Evolutionary conservation across 2,329 filamentous ascomycete genomes (phyloP), one percentile per base, ranked within the genome.

Genomic region (Onygena corvina): DNA sequence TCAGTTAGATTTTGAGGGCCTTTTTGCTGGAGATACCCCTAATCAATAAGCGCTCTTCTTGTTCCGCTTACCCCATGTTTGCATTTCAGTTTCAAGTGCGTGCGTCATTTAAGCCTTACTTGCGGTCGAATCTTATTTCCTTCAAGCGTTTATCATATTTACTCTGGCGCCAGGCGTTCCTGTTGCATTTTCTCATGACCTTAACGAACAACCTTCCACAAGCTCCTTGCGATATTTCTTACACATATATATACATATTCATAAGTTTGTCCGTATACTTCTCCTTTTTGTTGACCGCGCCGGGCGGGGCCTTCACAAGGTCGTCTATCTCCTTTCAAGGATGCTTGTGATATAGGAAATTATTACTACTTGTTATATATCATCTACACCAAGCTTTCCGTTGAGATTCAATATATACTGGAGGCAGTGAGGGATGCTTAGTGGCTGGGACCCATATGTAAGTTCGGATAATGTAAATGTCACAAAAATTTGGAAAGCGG

Each of bases 1-100:
- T 1, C 76, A 76, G 14, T 73, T 90, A 3, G 85, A 90, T 54
- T 78, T 78, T 59, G 73, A 74, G 33, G 65, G 71, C 25, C 68
- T 70, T 12, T 78, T 77, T 52, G 65, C 63, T 35, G 38, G 29
- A 38, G 30, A 45, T 42, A 23, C 31, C 20, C 35, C 21, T 16
- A 14, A 23, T 14, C 33, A 18, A 20, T 31, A 4, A 16, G 31
- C 33, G 44, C 30, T 31, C 33, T n/a, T 31, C 12, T 21, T 14
- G 16, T 25, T 27, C 11, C 23, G n/a, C n/a, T n/a, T n/a, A 25
- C 21, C 12, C 25, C 27, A 20, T 27, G 21, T n/a, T 42, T 42
- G 23, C 21, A 20, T 8, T n/a, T 42, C n/a, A 25, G 25, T 4
- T 42, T 27, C 27, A 12, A 5, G 5, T 27, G 25, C 23, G 27